Base-by-base conservation (phyloP, 1,139 yeast species). In the Yamadazyma atmosphaerica region DNA sequence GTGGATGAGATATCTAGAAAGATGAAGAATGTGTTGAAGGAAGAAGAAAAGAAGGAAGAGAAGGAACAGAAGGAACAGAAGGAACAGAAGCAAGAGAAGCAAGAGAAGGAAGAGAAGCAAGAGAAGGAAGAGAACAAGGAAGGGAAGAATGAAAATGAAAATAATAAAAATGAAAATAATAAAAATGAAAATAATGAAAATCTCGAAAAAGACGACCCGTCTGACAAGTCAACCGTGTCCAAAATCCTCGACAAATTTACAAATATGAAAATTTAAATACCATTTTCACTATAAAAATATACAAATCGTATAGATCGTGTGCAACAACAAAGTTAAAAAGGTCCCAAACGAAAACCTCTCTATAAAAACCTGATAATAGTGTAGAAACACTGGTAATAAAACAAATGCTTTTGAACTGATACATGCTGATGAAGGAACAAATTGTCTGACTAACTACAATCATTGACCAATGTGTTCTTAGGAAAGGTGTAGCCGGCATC, bases 401-500 rank as follows among this genome's bases (percentile, higher is more conserved):
- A n/a, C n/a, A n/a, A n/a, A n/a, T n/a, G 36, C 33, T 2, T 37
- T 41, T 16, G 27, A n/a, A 12, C 13, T 26, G n/a, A 12, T 26
- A 26, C 29, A 26, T 26, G 29, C 29, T 12, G 29, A 26, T 26
- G 29, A 10, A 24, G 11, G 27, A 24, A n/a, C 30, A 16, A 31
- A 5, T 15, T 11, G 18, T 5, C 6, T 22, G 26, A 35, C 2
- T 33, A 19, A 35, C 41, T 35, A 47, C 63, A 56, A 9, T 52
- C 52, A 27, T 51, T 12, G 2, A 51, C 43, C 21, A 61, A 48
- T 6, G 37, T 37, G 36, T 66, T 65, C 50, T 74, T 75, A 3
- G 95, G 95, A 62, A 73, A 65, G 1, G 55, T 49, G 54, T 83
- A 87, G 0, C 92, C 92, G 2, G 89, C 86, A 29, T 56, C 70